Base-by-base conservation (phyloP, 2,329 filamentous ascomycete species). In the Endoconidiophora laricicola region DNA sequence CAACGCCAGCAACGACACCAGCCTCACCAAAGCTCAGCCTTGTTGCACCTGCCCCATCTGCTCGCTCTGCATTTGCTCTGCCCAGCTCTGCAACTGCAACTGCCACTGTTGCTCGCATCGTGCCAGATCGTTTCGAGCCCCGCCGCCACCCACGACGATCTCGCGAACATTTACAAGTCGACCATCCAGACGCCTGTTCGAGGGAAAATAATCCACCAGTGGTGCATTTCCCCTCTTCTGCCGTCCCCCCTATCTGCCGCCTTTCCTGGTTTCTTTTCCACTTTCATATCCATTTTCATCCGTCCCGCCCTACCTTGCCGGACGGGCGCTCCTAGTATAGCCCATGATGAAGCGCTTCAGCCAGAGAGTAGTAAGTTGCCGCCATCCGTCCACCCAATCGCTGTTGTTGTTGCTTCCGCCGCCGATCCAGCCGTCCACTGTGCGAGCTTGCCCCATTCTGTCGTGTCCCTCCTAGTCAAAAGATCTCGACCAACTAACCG, bases 301-400 rank as follows among this genome's bases (percentile, higher is more conserved):
- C 50, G 46, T 49, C 50, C 46, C 26, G 50, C 50, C 41, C 29
- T 41, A 52, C 42, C 37, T 48, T 45, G 46, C 50, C 55, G 53
- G 50, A 52, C 50, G 46, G 50, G 50, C 46, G 37, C 43, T 45
- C 46, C 60, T 60, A 50, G 46, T 52, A 45, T 52, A 52, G 57
- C 67, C 66, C 68, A 83, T 75, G 69, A 95, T 96, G 90, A 95
- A 94, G 73, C 84, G 86, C 66, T 94, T 96, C 69, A 84, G 87
- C 70, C 86, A 94, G 74, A 86, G 85, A 83, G 87, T 95, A 74
- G 87, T 94, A 79, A 75, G 85, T 79, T 51, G 20, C 29, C 23
- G 36, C 14, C 38, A 43, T 24, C 36, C 26, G 29, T 18, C 24
- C 20, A 10, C n/a, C 38, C 38, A 14, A 33, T 39, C 33, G 6